Base-by-base conservation (phyloP, 148 eudicot species). In the Polygonum maritimum region DNA sequence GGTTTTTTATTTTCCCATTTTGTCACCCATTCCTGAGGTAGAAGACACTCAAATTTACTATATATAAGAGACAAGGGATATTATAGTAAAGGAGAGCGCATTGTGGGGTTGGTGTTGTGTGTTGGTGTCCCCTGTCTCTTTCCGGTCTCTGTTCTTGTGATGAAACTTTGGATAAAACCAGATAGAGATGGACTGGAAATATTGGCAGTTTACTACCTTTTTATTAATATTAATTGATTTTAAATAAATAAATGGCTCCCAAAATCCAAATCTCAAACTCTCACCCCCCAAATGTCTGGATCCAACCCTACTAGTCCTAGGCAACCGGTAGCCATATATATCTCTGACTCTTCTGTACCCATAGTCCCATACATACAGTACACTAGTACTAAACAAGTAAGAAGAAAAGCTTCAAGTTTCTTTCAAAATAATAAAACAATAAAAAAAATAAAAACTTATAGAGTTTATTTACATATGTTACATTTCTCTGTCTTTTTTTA, bases 111-210 rank as follows among this genome's bases (percentile, higher is more conserved):
- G 10, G n/a, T 22, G 1, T 60, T 62, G 1, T 55, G 62, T 55
- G 69, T 15, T 26, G 69, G 69, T 62, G 69, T 26, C 13, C 2
- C 39, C 62, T 22, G 69, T 62, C 69, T 12, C 38, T 62, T 62
- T 62, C 69, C 31, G 18, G 69, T 31, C 39, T 62, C 69, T 62
- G 69, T 62, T 62, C 38, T 12, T 62, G 38, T 62, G 39, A 33
- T 31, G 69, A 62, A 62, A 62, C 38, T 62, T 31, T 62, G 36
- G 69, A 62, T 62, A 62, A 62, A 62, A 62, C 39, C 69, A 62
- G 69, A 62, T 62, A 62, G 11, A 62, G 14, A 62, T 62, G 69
- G 69, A 33, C 69, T 62, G 69, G 13, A 62, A 26, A 62, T 62
- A 55, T 55, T 55, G 62, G 31, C 62, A 21, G 31, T n/a, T 55